Base-by-base conservation (phyloP, 768 basidiomycete species). In the Lentinus brumalis region DNA sequence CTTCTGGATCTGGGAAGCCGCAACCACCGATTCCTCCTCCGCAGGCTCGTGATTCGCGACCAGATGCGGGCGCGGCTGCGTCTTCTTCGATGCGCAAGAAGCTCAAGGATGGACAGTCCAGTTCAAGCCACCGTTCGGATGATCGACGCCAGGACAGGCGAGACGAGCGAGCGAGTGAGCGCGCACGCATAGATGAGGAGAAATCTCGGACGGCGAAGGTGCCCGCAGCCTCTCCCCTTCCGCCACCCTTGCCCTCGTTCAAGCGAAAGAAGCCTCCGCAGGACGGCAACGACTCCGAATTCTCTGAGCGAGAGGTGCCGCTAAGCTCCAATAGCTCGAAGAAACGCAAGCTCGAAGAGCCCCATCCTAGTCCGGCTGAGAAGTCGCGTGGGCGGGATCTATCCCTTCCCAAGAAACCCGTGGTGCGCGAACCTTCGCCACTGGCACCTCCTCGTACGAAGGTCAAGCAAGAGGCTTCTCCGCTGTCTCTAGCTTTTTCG, bases 381-480 rank as follows among this genome's bases (percentile, higher is more conserved):
- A 57, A 53, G 55, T 14, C 55, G 15, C 60, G 60, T 50, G 35
- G 18, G 11, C 40, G 66, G 18, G 67, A 69, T 40, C 58, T 63
- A 12, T 54, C 62, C 0, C 47, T 64, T 1, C 66, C 63, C 47
- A 80, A 76, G 66, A 83, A 80, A 69, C 72, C 74, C 5, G 70
- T 54, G 4, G 32, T 38, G 31, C 69, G 61, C n/a, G 77, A 72
- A 7, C 61, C 58, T 29, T 67, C 66, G 45, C 57, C 66, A 6
- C 56, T 58, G 32, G 50, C 47, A 6, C 66, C 70, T 9, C 62
- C 61, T 18, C 67, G 67, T 61, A 53, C 65, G 49, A 83, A 76
- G 61, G 66, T 72, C 30, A 79, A 74, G 66, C 77, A 79, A 56
- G 77, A 79, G 18, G 60, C 72, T 2, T 75, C 66, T 2, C 57